phyloP scores from a whole-genome alignment of 2,329 filamentous ascomycete genomes.

The Alternaria gaisen region DNA sequence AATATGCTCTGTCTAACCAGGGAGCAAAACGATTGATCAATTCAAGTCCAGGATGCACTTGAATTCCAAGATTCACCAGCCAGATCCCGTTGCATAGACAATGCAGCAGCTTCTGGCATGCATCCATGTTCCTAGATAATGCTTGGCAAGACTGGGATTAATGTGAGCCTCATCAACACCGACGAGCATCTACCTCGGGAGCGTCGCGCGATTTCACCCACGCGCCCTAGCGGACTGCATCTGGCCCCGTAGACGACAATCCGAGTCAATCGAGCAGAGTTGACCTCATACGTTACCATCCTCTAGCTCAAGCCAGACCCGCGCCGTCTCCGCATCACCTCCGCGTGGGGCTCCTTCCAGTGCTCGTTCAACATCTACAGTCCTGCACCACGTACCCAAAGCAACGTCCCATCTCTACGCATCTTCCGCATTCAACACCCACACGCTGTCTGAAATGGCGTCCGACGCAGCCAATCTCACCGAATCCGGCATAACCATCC shows the following conservation, averaged over 20 bases:
- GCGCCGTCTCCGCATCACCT: conserved; percentile 19
- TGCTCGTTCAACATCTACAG: conserved; percentile 6
- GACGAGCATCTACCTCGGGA: conserved; percentile 22
- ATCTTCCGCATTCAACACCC: neutral
- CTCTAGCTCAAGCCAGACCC: neutral
- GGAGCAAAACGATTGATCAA: neutral
- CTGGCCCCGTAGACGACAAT: neutral
- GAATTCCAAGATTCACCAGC: neutral
- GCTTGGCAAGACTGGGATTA: conserved; percentile 22
- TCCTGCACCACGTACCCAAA: neutral
- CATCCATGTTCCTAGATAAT: conserved; percentile 18
- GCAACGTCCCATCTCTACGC: neutral
- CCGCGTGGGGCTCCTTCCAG: conserved; percentile 17
- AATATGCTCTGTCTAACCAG: neutral
- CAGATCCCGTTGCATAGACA: neutral
- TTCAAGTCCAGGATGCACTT: neutral
- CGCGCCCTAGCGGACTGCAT: neutral
- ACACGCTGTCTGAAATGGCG: conserved; percentile 22
- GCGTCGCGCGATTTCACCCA: conserved; percentile 5
- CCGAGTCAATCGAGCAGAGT: neutral
- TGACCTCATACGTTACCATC: neutral
- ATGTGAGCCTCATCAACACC: conserved; percentile 30
- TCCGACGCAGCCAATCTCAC: conserved; percentile 60
- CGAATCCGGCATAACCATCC: conserved; percentile 79
- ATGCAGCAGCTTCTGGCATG: neutral